phyloP scores from a whole-genome alignment of 2,329 filamentous ascomycete species.

The Fusarium lyarnte region DNA sequence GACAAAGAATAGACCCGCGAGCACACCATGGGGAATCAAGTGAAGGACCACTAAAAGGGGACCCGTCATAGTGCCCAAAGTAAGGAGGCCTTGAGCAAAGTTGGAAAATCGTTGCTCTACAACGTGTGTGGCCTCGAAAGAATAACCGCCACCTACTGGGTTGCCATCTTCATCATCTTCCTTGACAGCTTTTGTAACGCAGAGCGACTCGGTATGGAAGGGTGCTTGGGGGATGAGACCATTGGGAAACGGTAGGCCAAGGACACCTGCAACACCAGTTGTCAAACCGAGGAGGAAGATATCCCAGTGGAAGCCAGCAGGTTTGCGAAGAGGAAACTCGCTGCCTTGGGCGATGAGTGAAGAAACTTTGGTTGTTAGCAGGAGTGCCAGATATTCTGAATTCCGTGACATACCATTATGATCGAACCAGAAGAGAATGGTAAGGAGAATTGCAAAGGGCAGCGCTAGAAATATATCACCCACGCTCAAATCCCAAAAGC shows the following conservation, averaged over 20 bases:
- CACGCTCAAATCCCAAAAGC: conserved; percentile 81
- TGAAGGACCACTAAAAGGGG: conserved; percentile 79
- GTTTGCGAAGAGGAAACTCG: conserved; percentile 82
- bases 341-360: conserved; percentile 85
- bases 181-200: conserved; percentile 69
- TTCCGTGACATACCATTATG: conserved; percentile 76
- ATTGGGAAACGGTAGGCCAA: conserved; percentile 84
- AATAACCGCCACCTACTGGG: conserved; percentile 64
- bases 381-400: not conserved
- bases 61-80: conserved; percentile 80
- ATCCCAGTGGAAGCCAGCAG: conserved; percentile 88
- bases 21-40: conserved; percentile 80
- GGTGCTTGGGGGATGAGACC: conserved; percentile 85
- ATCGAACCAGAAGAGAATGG: conserved; percentile 89
- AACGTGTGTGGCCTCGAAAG: conserved; percentile 66
- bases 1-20: conserved; percentile 84
- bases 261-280: conserved; percentile 77
- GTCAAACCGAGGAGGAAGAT: conserved; percentile 82
- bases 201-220: conserved; percentile 82
- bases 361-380: conserved; percentile 61
- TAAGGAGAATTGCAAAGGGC: conserved; percentile 86
- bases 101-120: conserved; percentile 85
- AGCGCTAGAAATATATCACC: conserved; percentile 83
- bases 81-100: conserved; percentile 79
- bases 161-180: conserved; percentile 63